Base-by-base conservation (phyloP, 2,329 filamentous ascomycete species). In the Camptophora hylomeconis region DNA sequence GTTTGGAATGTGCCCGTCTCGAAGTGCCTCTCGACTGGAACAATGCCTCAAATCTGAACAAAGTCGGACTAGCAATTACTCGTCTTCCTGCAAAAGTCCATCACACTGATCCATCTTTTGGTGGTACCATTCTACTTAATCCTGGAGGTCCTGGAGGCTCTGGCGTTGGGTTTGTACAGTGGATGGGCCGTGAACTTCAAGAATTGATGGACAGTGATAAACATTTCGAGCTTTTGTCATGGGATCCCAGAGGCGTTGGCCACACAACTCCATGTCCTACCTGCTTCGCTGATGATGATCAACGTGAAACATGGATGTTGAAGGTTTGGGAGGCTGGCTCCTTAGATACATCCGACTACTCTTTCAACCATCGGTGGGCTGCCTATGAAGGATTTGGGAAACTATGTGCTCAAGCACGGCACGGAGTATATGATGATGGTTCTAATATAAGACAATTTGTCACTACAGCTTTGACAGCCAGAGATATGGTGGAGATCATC, bases 11-110 rank as follows among this genome's bases (percentile, higher is more conserved):
- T 36, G 60, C 64, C n/a, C 51, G 58, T 5, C 45, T 69, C 3
- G 47, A 58, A 24, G 52, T 67, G 0, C 65, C 64, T 0, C 54
- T 68, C 44, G 60, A 60, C 39, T 63, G 58, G 46, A 51, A 58
- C 17, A 35, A 40, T 45, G 47, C 4, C 41, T 45, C 1, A 49
- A 57, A 20, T 40, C 48, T 19, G 20, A 51, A 49, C 23, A 43
- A 45, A 12, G 51, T 63, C 12, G 50, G 50, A 2, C 38, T 68
- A 15, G 63, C 63, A 3, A 45, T 68, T 7, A 51, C 58, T n/a
- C 57, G 56, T 16, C 47, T 58, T 5, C 60, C 65, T 0, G 63
- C 63, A 4, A 55, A 23, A 7, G 42, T 46, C n/a, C 30, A 36
- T 17, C 20, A 27, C 7, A 15, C 53, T 2, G 57, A 67, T 42